Conservation (phyloP, 1,284 basidiomycete genomes). For the Leucoagaricus sp. region DNA sequence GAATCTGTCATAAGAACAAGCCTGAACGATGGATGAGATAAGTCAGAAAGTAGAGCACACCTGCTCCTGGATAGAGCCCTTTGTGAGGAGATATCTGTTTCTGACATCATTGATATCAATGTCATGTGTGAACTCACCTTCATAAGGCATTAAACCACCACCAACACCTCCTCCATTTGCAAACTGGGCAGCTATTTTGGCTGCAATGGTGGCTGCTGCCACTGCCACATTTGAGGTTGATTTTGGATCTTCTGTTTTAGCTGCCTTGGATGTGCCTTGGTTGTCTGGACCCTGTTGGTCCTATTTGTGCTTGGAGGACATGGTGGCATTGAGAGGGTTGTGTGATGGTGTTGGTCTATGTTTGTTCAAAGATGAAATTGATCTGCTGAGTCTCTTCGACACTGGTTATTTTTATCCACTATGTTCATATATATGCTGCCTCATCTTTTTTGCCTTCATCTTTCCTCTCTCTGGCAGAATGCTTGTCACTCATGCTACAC, state of each 20-base stretch:
- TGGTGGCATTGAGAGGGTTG: not conserved
- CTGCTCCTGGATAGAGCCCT: conserved; percentile 89
- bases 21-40: not conserved
- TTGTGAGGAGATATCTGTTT: conserved; percentile 95
- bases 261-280: not conserved
- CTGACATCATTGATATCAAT: conserved; percentile 98
- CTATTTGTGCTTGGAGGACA: conserved; percentile 12
- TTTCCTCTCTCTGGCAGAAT: not conserved
- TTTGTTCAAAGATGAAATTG: not conserved
- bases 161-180: conserved; percentile 41
- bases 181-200: conserved; percentile 89
- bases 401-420: conserved; percentile 8
- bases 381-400: not conserved
- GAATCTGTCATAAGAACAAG: conserved; percentile 77
- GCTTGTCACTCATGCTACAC: not conserved
- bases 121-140: conserved; percentile 79
- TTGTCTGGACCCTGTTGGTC: conserved; percentile 5
- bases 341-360: conserved; percentile 1
- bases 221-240: conserved; percentile 68
- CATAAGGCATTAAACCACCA: conserved; percentile 49
- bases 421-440: not conserved
- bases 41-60: conserved; percentile 45
- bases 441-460: not conserved
- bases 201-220: conserved; percentile 83
- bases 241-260: conserved; percentile 39